Evolutionary conservation across 202 grass and related monocot species (phyloP).

Genomic region (Eragrostis tef): DNA sequence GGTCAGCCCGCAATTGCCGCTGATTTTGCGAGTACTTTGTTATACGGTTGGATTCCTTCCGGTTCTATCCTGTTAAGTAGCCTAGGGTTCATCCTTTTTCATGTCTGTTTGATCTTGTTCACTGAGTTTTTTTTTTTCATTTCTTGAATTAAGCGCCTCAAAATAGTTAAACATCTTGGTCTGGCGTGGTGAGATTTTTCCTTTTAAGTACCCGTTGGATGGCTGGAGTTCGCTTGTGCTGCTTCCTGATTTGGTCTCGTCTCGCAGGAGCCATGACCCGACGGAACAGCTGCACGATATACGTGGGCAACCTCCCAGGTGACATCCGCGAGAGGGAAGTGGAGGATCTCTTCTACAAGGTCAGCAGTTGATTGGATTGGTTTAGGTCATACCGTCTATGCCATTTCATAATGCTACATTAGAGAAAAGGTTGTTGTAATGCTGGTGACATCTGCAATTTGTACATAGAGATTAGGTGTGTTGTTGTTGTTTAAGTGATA

Average conservation of each 20-base stretch:
- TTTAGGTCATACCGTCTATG: not conserved
- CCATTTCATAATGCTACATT: not conserved
- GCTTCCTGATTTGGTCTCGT: not conserved
- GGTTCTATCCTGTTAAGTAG: not conserved
- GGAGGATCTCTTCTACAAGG: constrained; percentile 88
- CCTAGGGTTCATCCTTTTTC: constrained; percentile 2
- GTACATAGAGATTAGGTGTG: not conserved
- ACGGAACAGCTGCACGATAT: constrained; percentile 66
- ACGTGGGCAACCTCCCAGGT: constrained; percentile 81
- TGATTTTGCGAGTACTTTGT: not conserved
- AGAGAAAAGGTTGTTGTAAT: not conserved
- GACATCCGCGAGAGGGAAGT: constrained; percentile 82
- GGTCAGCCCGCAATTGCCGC: not conserved
- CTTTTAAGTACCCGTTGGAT: not conserved
- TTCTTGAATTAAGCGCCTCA: not conserved
- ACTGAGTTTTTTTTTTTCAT: not conserved
- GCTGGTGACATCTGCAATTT: not conserved
- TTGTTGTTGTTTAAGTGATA: not conserved
- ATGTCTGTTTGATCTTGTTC: not conserved
- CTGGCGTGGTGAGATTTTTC: not conserved
- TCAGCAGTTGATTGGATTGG: constrained; percentile 34
- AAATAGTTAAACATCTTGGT: not conserved
- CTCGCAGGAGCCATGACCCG: constrained; percentile 65
- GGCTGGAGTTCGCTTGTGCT: not conserved
- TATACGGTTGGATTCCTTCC: not conserved